A percentile compares a stretch with the other conserved stretches of the same genome.
Evolutionary conservation across 306 rosid genomes (phyloP).

Genomic region (Inga laurina): DNA sequence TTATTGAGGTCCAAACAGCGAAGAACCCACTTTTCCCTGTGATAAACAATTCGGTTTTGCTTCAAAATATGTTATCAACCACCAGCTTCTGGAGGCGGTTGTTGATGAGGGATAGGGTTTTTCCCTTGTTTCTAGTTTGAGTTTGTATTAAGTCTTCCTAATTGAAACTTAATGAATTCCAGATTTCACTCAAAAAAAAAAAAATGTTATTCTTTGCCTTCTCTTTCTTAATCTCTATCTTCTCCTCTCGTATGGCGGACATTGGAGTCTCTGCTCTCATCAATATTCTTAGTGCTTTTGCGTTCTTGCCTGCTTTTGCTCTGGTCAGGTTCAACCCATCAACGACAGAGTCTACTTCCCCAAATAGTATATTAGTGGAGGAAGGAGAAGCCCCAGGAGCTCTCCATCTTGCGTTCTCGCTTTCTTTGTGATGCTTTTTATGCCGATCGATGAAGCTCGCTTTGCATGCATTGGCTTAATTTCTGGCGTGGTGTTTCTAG

Average conservation of each 20-base stretch:
- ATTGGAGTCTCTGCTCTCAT: conserved; percentile 89
- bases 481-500: background rate
- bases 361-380: conserved; percentile 79
- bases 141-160: too few relatives aligned
- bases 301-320: conserved; percentile 87
- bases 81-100: too few relatives aligned
- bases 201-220: conserved; percentile 38
- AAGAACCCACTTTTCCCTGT: conserved; percentile 20
- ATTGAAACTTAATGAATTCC: too few relatives aligned
- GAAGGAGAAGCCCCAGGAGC: conserved; percentile 70
- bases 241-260: conserved; percentile 45
- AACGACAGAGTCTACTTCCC: conserved; percentile 95
- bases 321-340: conserved; percentile 80
- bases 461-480: conserved; percentile 8
- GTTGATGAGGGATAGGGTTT: too few relatives aligned
- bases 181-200: too few relatives aligned
- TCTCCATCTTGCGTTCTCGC: too few relatives aligned
- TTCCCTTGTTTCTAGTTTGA: too few relatives aligned
- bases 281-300: conserved; percentile 72
- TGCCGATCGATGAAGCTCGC: background rate
- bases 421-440: background rate
- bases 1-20: conserved; percentile 30
- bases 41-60: conserved; percentile 28
- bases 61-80: conserved; percentile 31
- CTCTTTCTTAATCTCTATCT: background rate